phyloP scores from a whole-genome alignment of 2,329 filamentous ascomycete genomes.

The Fusarium neocosmosporiellum region DNA sequence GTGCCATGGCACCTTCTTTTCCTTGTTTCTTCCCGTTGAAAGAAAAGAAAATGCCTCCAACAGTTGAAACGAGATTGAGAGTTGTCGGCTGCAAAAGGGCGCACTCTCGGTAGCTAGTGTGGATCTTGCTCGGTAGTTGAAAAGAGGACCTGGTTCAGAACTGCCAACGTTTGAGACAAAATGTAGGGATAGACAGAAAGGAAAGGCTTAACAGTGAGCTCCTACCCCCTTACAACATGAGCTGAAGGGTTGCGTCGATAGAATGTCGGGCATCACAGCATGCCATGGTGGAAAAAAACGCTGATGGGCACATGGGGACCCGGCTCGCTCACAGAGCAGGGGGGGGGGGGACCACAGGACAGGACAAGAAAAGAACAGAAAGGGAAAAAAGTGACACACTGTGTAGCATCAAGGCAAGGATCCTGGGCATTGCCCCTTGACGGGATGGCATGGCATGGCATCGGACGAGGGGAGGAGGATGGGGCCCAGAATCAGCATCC shows the following conservation, averaged over 20 bases:
- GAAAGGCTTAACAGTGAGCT: neutral
- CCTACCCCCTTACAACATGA: neutral
- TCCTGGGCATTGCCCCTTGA: neutral
- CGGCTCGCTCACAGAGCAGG: neutral
- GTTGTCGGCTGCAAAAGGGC: neutral
- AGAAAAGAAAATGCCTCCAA: neutral
- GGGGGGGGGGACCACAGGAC: neutral
- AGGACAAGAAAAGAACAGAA: neutral
- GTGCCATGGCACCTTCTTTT: neutral
- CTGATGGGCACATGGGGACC: neutral
- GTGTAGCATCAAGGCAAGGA: constrained; percentile 27
- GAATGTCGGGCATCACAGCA: neutral
- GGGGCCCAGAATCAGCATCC: neutral
- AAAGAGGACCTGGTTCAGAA: no score
- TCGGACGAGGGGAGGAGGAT: neutral
- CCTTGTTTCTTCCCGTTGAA: neutral
- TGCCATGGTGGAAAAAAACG: neutral
- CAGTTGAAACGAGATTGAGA: constrained; percentile 1
- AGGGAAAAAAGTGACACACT: constrained; percentile 7
- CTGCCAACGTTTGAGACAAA: neutral
- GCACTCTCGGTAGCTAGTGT: constrained; percentile 14
- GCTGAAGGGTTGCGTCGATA: neutral
- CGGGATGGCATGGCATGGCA: constrained; percentile 29
- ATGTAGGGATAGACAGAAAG: neutral
- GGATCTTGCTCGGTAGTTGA: constrained; percentile 31